A percentile compares a stretch with the other conserved stretches of the same genome.
These are phyloP conservation scores for Blastobotrys mokoenaii DNA, from an alignment of 805 yeast species.

Conservation along the genomic window DNA sequence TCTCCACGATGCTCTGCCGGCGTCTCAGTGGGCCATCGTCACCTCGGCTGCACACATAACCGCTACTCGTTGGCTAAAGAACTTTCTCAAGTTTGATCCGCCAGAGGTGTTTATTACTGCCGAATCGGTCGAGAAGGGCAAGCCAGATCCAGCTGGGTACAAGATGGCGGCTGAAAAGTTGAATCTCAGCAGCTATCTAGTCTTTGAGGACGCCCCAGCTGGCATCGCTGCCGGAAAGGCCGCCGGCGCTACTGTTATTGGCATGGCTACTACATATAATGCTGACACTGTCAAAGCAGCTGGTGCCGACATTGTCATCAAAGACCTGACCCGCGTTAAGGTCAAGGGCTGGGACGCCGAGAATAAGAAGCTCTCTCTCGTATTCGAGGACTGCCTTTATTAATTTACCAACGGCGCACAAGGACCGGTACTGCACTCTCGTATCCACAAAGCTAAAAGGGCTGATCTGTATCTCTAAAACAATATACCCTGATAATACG, in stretches of 20 bases:
- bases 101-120: constrained; percentile 80
- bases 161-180: constrained; percentile 31
- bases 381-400: constrained; percentile 7
- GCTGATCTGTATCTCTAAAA: too few relatives aligned
- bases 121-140: constrained; percentile 68
- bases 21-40: constrained; percentile 70
- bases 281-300: constrained; percentile 59
- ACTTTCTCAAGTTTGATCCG: constrained; percentile 47
- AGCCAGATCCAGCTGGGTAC: constrained; percentile 85
- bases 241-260: constrained; percentile 76
- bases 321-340: constrained; percentile 56
- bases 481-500: too few relatives aligned
- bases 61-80: constrained; percentile 71
- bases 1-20: constrained; percentile 33
- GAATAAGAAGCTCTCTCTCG: constrained; percentile 21
- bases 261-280: constrained; percentile 73
- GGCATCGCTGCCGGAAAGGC: constrained; percentile 78
- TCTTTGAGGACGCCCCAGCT: constrained; percentile 86
- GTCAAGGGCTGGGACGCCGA: constrained; percentile 44
- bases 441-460: too few relatives aligned
- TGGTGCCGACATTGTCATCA: constrained; percentile 78
- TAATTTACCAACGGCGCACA: too few relatives aligned
- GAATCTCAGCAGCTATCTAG: constrained; percentile 35
- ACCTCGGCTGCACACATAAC: constrained; percentile 73
- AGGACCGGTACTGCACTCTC: too few relatives aligned